These are phyloP conservation scores for thale cress (Arabidopsis thaliana) DNA, from an alignment of 345 rosid genomes.

Conservation along the genomic window DNA sequence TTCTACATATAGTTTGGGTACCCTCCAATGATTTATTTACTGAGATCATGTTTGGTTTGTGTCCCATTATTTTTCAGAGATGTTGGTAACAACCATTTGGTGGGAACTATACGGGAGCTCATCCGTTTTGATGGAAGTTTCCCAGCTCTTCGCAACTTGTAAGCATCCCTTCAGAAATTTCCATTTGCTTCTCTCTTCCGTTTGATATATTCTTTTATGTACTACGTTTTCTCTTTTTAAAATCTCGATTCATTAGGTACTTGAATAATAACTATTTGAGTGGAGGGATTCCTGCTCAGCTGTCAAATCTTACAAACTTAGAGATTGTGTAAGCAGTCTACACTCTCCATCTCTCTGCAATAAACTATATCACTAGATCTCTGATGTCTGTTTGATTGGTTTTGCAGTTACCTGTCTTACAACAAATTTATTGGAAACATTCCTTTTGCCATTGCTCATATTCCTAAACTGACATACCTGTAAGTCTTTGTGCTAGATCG, in stretches of 20 bases:
- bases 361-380: neutral
- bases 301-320: slow-evolving; percentile 82
- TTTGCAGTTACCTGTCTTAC: slow-evolving; percentile 75
- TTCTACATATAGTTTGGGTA: neutral
- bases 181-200: slow-evolving; percentile 14
- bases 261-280: slow-evolving; percentile 88
- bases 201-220: neutral
- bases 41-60: slow-evolving; percentile 22
- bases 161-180: slow-evolving; percentile 40
- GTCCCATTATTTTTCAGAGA: slow-evolving; percentile 56
- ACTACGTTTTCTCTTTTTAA: slow-evolving; percentile 5
- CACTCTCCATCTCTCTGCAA: neutral
- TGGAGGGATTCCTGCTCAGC: slow-evolving; percentile 94
- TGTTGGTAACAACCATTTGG: slow-evolving; percentile 93
- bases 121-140: slow-evolving; percentile 91
- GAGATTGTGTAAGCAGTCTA: slow-evolving; percentile 79
- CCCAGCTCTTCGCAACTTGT: slow-evolving; percentile 88
- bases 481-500: slow-evolving; percentile 49
- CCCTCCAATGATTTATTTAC: neutral
- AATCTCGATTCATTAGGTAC: slow-evolving; percentile 54
- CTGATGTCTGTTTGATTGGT: slow-evolving; percentile 22
- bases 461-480: slow-evolving; percentile 83
- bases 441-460: slow-evolving; percentile 73
- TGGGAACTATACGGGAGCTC: slow-evolving; percentile 91
- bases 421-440: slow-evolving; percentile 84